A percentile compares a stretch with the other conserved stretches of the same genome.
Evolutionary conservation across 1,284 basidiomycete species (phyloP).

Genomic region (Ceratobasidium theobromae): DNA sequence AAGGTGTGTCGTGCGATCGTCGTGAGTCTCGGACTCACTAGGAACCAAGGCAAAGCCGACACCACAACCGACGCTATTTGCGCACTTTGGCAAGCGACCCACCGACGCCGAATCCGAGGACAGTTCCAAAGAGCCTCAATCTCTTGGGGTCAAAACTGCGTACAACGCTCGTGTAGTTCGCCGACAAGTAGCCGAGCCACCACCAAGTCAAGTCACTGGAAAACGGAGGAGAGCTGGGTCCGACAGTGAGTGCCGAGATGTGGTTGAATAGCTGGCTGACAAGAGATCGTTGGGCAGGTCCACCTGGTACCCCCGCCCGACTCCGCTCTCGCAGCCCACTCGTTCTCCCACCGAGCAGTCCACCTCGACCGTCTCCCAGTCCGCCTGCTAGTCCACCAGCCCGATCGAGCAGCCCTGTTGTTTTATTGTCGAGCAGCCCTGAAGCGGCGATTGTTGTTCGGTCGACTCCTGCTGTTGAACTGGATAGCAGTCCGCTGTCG

Average conservation of each 20-base stretch:
- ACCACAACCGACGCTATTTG: constrained; percentile 6
- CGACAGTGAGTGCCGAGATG: background rate
- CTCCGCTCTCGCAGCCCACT: background rate
- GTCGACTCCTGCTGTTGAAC: background rate
- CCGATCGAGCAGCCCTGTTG: background rate
- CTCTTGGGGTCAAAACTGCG: background rate
- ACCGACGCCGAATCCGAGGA: background rate
- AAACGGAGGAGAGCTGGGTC: background rate
- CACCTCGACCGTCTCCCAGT: too few species aligned
- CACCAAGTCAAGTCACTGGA: background rate
- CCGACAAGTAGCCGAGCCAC: background rate
- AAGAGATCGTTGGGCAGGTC: background rate
- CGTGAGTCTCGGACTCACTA: background rate
- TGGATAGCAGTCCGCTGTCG: background rate
- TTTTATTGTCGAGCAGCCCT: background rate
- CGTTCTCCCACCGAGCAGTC: too few species aligned
- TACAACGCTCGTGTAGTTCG: background rate
- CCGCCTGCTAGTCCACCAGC: too few species aligned
- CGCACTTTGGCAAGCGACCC: constrained; percentile 21
- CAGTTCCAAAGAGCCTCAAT: background rate
- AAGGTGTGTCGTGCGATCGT: background rate
- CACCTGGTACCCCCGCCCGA: background rate
- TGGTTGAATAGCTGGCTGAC: background rate
- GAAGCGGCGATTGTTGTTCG: too few species aligned
- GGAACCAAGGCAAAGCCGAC: background rate